Evolutionary conservation across 2,329 filamentous ascomycete species (phyloP), one percentile per base, ranked within the genome.

Genomic region (Aspergillus transmontanensis): DNA sequence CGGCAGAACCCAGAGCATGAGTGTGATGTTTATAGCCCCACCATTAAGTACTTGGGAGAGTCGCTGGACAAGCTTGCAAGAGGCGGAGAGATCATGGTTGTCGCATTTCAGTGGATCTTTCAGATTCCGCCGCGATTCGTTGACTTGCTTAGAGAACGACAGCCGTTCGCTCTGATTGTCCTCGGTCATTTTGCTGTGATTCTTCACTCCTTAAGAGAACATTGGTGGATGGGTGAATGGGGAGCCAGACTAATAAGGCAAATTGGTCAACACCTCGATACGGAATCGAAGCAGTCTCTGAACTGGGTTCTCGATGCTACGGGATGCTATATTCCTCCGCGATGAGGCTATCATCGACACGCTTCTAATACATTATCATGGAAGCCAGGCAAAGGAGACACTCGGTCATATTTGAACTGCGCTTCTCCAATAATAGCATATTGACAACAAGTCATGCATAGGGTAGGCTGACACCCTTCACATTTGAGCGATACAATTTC

Each of bases 171-270:
- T 1, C 65, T 83, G 11, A 75, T 79, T 16, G 71, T 83, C 19
- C 71, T 82, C 5, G 80, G 79, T 2, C 77, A 83, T 63, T 83
- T 78, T 63, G 76, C 76, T 0, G 77, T 83, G 10, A 62, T 81
- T 4, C 79, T 91, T 54, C 88, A 88, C 71, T 83, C 83, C 39
- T 80, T 90, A 65, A 85, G 89, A 64, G 75, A 81, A 19, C 79
- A 88, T 19, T 92, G 90, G 90, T 92, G 90, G 89, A 79, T 91
- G 32, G 83, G 87, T 23, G 88, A 89, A 45, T 88, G 90, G 70
- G 85, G 88, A 9, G 83, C 85, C 19, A 84, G 87, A 60, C 87
- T 92, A 69, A 86, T 92, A 19, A 84, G 87, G 72, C 88, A 89
- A 23, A 82, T 90, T 28, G 71, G 71, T 16, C 65, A 69, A 43